Percentiles rank a stretch among this genome's conserved stretches.
These are phyloP conservation scores for Aquanectria penicillioides DNA, from an alignment of 2,329 filamentous ascomycete genomes.

Conservation along the genomic window DNA sequence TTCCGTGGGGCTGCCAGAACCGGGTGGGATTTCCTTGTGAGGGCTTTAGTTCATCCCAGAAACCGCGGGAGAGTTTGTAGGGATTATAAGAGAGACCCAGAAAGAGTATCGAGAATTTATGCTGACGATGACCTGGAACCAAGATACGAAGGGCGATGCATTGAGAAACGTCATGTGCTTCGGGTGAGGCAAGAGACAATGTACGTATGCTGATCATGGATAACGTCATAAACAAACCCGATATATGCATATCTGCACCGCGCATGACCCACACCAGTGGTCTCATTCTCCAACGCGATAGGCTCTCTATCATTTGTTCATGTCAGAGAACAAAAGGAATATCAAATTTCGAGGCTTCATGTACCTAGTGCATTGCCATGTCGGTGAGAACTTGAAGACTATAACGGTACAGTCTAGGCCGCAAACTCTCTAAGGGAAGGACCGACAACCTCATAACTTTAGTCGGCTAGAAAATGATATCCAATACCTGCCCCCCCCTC, in stretches of 20 bases:
- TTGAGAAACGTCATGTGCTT: not conserved
- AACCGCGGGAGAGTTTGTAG: slow-evolving; percentile 2
- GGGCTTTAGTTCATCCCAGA: slow-evolving; percentile 20
- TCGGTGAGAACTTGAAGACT: not conserved
- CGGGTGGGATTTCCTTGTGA: not conserved
- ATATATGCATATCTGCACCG: slow-evolving; percentile 30
- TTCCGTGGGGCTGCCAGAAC: not conserved
- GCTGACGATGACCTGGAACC: not conserved
- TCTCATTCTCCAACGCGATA: slow-evolving; percentile 1
- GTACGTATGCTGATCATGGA: slow-evolving; percentile 26
- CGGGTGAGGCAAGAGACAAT: slow-evolving; percentile 22
- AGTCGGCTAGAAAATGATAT: slow-evolving; percentile 45
- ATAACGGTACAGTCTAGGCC: not conserved
- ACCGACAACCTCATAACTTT: not conserved
- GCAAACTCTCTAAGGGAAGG: not conserved
- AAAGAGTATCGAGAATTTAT: not conserved
- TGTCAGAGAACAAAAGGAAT: not conserved
- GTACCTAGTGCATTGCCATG: slow-evolving; percentile 4
- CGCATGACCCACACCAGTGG: not conserved
- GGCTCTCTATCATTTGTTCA: not conserved
- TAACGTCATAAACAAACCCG: slow-evolving; percentile 37
- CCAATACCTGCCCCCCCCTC: slow-evolving; percentile 53
- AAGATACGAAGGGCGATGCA: slow-evolving; percentile 1
- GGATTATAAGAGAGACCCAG: not conserved
- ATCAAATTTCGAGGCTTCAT: not conserved